Base-by-base conservation (phyloP, 2,329 filamentous ascomycete genomes). In the Fusarium dlaminii region DNA sequence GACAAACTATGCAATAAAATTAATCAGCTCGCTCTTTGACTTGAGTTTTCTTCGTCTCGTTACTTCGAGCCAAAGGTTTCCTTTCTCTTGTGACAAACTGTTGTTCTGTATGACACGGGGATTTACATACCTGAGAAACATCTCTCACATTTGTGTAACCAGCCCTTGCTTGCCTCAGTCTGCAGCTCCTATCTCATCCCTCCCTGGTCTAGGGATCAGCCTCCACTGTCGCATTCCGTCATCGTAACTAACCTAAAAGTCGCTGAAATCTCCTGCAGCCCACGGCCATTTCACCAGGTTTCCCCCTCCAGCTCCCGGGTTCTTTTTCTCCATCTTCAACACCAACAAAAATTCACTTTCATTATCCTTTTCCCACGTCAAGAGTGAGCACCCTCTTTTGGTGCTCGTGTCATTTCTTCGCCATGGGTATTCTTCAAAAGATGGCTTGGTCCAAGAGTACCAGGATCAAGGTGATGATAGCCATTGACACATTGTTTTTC, bases 371-470 rank as follows among this genome's bases (percentile, higher is more conserved):
- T 46, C 57, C 43, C 51, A 29, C 63, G 40, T 34, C n/a, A 36
- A 63, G 29, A 49, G 37, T 22, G 32, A 32, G 67, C 63, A 72
- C 66, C 73, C 39, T 63, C 32, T 39, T 34, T 34, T 49, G 64
- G 73, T 58, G 59, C 64, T 52, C 27, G 49, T 29, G 59, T 63
- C 32, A 49, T 73, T 60, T 32, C 49, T 59, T 60, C 75, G 58
- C 68, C 73, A 82, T 82, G 81, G 76, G 76, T 69, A 62, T 79
- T 73, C 63, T 80, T 65, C 74, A 79, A 56, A 82, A 81, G 68
- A 97, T 97, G 94, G 93, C 89, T 74, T 93, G 96, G 88, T 97
- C 95, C 80, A 99, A 99, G 84, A 93, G 93, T 76, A 94, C 92
- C 78, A 92, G 96, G 82, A 98, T 99, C 82, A 90, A 93, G 84